Evolutionary conservation across 768 basidiomycete genomes (phyloP).

Genomic region (Tricholoma hemisulphureum): DNA sequence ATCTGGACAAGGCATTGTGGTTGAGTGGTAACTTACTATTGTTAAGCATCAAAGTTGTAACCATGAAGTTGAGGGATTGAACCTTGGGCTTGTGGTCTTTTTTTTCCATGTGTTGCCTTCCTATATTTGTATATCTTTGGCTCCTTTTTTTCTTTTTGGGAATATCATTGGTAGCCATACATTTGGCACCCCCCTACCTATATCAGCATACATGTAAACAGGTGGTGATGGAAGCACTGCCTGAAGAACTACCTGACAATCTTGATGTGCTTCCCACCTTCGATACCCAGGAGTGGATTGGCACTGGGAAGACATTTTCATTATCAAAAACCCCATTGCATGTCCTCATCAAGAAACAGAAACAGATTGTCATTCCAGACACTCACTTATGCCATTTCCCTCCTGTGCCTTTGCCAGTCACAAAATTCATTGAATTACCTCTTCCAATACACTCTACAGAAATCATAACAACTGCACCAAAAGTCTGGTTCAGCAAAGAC

Average conservation of each 20-base stretch:
- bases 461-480: background rate
- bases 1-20: background rate
- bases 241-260: background rate
- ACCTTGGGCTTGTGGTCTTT: too few species aligned
- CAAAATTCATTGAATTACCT: background rate
- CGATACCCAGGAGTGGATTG: background rate
- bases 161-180: too few species aligned
- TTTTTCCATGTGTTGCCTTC: too few species aligned
- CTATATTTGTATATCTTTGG: too few species aligned
- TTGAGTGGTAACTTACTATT: background rate
- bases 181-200: background rate
- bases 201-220: background rate
- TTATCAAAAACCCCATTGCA: background rate
- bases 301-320: background rate
- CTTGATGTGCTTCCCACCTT: conserved; percentile 3
- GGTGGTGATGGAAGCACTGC: background rate
- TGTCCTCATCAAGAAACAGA: background rate
- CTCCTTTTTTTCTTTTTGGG: too few species aligned
- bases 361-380: background rate
- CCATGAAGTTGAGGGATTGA: too few species aligned
- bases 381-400: background rate
- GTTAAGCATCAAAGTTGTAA: too few species aligned
- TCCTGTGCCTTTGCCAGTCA: background rate
- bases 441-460: background rate
- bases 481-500: background rate